These are phyloP conservation scores for Fraxinus anomala DNA, from an alignment of 257 asterid species.

Conservation along the genomic window DNA sequence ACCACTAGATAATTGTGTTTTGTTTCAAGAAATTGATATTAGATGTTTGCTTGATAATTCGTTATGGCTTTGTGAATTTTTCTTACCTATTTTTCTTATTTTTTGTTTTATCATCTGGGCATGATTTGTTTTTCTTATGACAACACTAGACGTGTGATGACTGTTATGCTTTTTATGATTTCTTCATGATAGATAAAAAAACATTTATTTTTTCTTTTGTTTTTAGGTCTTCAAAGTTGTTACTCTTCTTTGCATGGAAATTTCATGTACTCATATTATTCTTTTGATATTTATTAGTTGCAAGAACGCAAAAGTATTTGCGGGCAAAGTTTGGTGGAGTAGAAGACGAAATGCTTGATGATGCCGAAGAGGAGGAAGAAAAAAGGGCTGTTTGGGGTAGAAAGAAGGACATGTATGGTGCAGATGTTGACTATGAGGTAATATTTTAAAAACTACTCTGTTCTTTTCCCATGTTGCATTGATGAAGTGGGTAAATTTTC, in stretches of 20 bases:
- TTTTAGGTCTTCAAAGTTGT: neutral
- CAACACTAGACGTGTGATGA: neutral
- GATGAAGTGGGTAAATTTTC: neutral
- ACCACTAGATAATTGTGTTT: neutral
- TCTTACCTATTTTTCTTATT: neutral
- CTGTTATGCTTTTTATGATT: slow-evolving; percentile 21
- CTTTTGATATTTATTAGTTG: slow-evolving; percentile 46
- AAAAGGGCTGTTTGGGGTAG: slow-evolving; percentile 56
- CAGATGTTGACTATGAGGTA: slow-evolving; percentile 59
- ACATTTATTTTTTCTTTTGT: slow-evolving; percentile 5
- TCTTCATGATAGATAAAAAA: slow-evolving; percentile 1
- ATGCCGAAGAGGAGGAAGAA: slow-evolving; percentile 58
- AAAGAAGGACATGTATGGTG: slow-evolving; percentile 43
- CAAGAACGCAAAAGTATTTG: slow-evolving; percentile 64
- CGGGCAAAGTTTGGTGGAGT: slow-evolving; percentile 64
- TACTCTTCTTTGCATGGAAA: slow-evolving; percentile 11
- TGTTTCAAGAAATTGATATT: neutral
- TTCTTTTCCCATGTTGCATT: slow-evolving; percentile 7
- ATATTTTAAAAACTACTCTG: slow-evolving; percentile 18
- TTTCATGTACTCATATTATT: slow-evolving; percentile 11
- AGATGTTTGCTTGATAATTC: slow-evolving; percentile 11
- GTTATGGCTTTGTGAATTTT: neutral
- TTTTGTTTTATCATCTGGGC: neutral
- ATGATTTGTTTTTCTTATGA: slow-evolving; percentile 8
- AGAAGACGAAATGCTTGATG: slow-evolving; percentile 72